Conservation (phyloP, 192 early-diverging fungal species). For the Coemansia aciculifera region DNA sequence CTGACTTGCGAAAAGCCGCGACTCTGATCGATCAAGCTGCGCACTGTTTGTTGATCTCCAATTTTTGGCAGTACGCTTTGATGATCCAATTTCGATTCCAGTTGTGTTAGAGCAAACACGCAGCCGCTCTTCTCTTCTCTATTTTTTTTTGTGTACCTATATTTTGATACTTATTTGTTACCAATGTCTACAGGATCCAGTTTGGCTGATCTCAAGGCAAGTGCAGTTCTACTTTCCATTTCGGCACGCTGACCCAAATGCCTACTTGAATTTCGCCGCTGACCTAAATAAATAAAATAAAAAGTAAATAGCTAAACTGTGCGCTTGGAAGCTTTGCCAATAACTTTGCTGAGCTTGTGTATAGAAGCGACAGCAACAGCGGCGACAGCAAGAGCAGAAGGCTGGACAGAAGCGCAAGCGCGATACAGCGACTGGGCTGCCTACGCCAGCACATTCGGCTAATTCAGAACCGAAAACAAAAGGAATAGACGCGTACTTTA, state of each 20-base stretch:
- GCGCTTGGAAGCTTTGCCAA: background rate
- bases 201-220: constrained; percentile 37
- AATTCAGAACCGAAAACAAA: constrained; percentile 7
- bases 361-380: constrained; percentile 42
- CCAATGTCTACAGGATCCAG: constrained; percentile 17
- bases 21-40: constrained; percentile 28
- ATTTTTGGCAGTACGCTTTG: constrained; percentile 59
- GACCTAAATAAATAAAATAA: background rate
- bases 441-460: background rate
- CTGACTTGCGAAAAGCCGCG: background rate
- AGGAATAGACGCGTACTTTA: constrained; percentile 19
- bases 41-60: constrained; percentile 61
- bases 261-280: background rate
- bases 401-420: constrained; percentile 32
- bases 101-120: background rate
- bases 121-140: background rate
- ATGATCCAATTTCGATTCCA: constrained; percentile 58
- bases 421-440: constrained; percentile 5
- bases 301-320: background rate
- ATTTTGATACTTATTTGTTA: background rate
- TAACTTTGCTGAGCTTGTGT: background rate
- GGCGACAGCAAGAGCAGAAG: constrained; percentile 25
- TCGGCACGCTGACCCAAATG: background rate
- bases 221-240: background rate
- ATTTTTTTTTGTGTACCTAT: background rate